These are phyloP conservation scores for Puccinia horiana DNA, from an alignment of 1,284 basidiomycete genomes.

Conservation along the genomic window DNA sequence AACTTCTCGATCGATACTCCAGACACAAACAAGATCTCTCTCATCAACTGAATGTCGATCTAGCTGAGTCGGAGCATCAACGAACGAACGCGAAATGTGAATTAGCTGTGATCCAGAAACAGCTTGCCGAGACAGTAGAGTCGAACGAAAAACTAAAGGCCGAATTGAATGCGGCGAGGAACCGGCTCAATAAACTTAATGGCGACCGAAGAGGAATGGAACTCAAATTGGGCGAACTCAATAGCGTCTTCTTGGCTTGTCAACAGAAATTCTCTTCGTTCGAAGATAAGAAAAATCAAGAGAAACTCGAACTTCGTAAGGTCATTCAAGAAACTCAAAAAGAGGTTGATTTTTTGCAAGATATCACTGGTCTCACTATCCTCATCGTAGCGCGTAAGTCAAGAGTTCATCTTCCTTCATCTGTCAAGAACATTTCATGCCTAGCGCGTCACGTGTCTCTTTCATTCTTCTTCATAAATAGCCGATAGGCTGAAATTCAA, in stretches of 20 bases:
- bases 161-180: slow-evolving; percentile 1
- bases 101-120: slow-evolving; percentile 9
- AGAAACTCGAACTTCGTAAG: background rate
- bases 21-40: slow-evolving; percentile 10
- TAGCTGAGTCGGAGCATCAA: slow-evolving; percentile 23
- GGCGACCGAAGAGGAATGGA: slow-evolving; percentile 28
- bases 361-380: slow-evolving; percentile 7
- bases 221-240: slow-evolving; percentile 20
- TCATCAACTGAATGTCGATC: slow-evolving; percentile 17
- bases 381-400: slow-evolving; percentile 17
- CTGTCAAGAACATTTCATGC: background rate
- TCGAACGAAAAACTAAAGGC: slow-evolving; percentile 3
- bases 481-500: slow-evolving; percentile 27
- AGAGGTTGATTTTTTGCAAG: background rate
- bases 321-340: slow-evolving; percentile 16
- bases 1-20: slow-evolving; percentile 14
- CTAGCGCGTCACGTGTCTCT: background rate
- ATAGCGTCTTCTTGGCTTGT: background rate
- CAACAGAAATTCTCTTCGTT: background rate
- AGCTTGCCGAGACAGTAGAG: slow-evolving; percentile 4
- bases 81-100: slow-evolving; percentile 28
- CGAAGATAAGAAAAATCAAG: background rate
- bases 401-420: background rate
- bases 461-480: background rate
- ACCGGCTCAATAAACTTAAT: background rate